phyloP scores from a whole-genome alignment of 805 yeast species.

The Tetrapisispora arboricola region DNA sequence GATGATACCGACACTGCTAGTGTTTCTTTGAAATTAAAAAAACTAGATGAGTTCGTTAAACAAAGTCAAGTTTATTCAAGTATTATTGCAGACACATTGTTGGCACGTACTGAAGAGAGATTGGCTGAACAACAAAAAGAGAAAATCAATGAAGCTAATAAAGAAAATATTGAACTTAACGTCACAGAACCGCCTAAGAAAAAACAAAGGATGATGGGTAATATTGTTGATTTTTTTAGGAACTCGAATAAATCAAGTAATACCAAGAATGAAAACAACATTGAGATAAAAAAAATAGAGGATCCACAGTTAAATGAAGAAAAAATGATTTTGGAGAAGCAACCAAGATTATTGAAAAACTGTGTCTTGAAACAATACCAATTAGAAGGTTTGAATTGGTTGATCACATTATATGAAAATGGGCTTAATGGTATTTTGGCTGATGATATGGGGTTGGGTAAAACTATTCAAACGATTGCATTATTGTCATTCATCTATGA shows the following conservation, averaged over 20 bases:
- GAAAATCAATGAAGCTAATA: slow-evolving; percentile 10
- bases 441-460: slow-evolving; percentile 97
- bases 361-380: slow-evolving; percentile 75
- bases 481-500: slow-evolving; percentile 66
- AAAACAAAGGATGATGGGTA: slow-evolving; percentile 12
- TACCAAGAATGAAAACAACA: slow-evolving; percentile 2
- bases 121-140: slow-evolving; percentile 22
- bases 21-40: slow-evolving; percentile 48
- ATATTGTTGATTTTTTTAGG: slow-evolving; percentile 18
- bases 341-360: slow-evolving; percentile 45
- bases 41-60: slow-evolving; percentile 67
- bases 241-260: neutral
- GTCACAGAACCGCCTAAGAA: slow-evolving; percentile 18
- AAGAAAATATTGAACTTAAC: slow-evolving; percentile 13
- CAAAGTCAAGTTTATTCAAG: slow-evolving; percentile 81
- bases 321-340: slow-evolving; percentile 27
- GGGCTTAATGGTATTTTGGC: slow-evolving; percentile 93
- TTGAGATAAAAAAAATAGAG: no score
- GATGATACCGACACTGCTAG: slow-evolving; percentile 33
- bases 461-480: slow-evolving; percentile 82
- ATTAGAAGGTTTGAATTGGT: slow-evolving; percentile 84
- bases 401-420: slow-evolving; percentile 77
- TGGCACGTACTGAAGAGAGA: slow-evolving; percentile 35
- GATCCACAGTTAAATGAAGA: slow-evolving; percentile 13
- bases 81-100: slow-evolving; percentile 71